A percentile compares a stretch with the other conserved stretches of the same genome.
These are phyloP conservation scores for Diddensiella transvaalensis DNA, from an alignment of 805 yeast species.

Conservation along the genomic window DNA sequence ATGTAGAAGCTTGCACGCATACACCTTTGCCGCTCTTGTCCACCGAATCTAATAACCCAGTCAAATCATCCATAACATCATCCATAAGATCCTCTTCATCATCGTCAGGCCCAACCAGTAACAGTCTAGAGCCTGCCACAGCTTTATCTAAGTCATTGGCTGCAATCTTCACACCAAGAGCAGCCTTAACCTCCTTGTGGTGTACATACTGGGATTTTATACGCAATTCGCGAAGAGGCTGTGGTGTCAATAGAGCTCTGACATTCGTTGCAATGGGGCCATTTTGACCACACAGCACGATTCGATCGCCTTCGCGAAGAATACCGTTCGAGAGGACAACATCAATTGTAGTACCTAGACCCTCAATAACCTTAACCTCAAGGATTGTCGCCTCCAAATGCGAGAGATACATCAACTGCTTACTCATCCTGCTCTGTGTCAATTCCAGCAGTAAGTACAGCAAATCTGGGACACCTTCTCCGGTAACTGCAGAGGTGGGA, in stretches of 20 bases:
- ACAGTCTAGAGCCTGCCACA: slow-evolving; percentile 95
- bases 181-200: slow-evolving; percentile 97
- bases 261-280: slow-evolving; percentile 97
- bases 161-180: slow-evolving; percentile 97
- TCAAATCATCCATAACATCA: slow-evolving; percentile 97
- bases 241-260: slow-evolving; percentile 95
- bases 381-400: slow-evolving; percentile 92
- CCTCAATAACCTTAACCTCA: slow-evolving; percentile 97
- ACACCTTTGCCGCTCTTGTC: slow-evolving; percentile 97
- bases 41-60: slow-evolving; percentile 90
- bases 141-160: slow-evolving; percentile 98
- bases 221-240: slow-evolving; percentile 93
- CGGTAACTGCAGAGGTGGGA: slow-evolving; percentile 98
- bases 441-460: slow-evolving; percentile 91
- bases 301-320: slow-evolving; percentile 88
- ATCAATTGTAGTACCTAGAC: slow-evolving; percentile 98
- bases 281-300: slow-evolving; percentile 94
- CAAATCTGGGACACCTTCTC: slow-evolving; percentile 99
- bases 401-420: slow-evolving; percentile 93
- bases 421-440: slow-evolving; percentile 98
- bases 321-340: slow-evolving; percentile 97
- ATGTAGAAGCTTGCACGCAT: slow-evolving; percentile 95
- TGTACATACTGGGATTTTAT: slow-evolving; percentile 95
- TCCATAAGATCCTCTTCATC: slow-evolving; percentile 97
- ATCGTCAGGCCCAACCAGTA: slow-evolving; percentile 94